Conservation (phyloP, 2,329 filamentous ascomycete species). For the Fusarium annulatum region DNA sequence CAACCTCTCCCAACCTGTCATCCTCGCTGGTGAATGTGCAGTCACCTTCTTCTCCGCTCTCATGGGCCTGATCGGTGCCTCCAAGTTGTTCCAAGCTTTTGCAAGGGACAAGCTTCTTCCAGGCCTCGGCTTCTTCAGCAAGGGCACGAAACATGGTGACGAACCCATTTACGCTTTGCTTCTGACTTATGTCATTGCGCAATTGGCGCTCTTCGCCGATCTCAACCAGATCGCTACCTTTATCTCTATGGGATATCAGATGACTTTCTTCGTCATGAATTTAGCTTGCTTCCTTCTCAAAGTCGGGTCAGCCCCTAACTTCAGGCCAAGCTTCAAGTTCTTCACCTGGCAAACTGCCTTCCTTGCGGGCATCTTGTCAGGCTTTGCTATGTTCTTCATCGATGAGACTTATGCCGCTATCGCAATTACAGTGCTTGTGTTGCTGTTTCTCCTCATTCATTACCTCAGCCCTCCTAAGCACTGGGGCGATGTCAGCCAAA, state of each 20-base stretch:
- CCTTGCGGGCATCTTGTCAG: constrained; percentile 78
- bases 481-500: constrained; percentile 92
- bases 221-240: constrained; percentile 90
- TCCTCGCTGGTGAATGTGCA: constrained; percentile 84
- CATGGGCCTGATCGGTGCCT: constrained; percentile 87
- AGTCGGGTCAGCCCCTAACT: constrained; percentile 88
- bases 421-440: constrained; percentile 77
- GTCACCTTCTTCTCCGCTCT: constrained; percentile 86
- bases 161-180: constrained; percentile 82
- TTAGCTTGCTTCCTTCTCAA: constrained; percentile 88
- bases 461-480: constrained; percentile 86
- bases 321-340: constrained; percentile 87
- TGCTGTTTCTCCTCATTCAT: constrained; percentile 87
- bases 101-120: constrained; percentile 83
- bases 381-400: constrained; percentile 89
- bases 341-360: constrained; percentile 89
- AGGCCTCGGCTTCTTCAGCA: constrained; percentile 77
- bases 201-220: constrained; percentile 83
- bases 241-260: constrained; percentile 91
- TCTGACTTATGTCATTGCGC: constrained; percentile 79
- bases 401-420: constrained; percentile 82
- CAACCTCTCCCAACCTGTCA: constrained; percentile 78
- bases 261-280: constrained; percentile 92
- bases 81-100: constrained; percentile 86
- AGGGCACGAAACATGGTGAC: constrained; percentile 76